Conservation (phyloP, 805 yeast genomes). For the Torulaspora franciscae region DNA sequence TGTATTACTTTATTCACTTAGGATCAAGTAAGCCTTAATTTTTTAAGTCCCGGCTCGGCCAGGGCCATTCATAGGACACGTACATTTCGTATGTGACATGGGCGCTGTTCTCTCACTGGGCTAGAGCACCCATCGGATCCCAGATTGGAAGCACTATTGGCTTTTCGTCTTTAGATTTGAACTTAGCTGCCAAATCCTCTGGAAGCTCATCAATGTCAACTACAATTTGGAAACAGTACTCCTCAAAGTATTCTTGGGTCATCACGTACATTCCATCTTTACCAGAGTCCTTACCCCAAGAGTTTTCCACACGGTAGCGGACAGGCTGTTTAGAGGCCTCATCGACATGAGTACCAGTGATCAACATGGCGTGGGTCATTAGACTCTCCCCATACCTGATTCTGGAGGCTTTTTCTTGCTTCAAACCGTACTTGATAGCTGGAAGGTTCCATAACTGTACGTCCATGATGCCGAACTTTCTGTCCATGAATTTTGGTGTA, state of each 20-base stretch:
- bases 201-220: constrained; percentile 50
- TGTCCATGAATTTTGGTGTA: constrained; percentile 72
- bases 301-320: constrained; percentile 70
- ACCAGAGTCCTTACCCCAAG: constrained; percentile 71
- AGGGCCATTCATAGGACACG: neutral
- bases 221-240: constrained; percentile 69
- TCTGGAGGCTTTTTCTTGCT: constrained; percentile 60
- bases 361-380: constrained; percentile 89
- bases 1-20: too few species aligned
- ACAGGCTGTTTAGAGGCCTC: constrained; percentile 50
- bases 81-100: neutral
- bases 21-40: too few species aligned
- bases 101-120: constrained; percentile 26
- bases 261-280: constrained; percentile 62
- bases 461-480: constrained; percentile 66
- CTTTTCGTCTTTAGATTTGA: constrained; percentile 39
- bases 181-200: constrained; percentile 36
- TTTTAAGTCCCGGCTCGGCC: too few species aligned
- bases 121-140: constrained; percentile 79
- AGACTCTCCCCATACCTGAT: constrained; percentile 63
- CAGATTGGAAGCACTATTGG: constrained; percentile 64
- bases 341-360: constrained; percentile 76
- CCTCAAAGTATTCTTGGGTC: constrained; percentile 71
- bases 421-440: constrained; percentile 49
- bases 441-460: constrained; percentile 62